phyloP scores from a whole-genome alignment of 2,329 filamentous ascomycete genomes.

The Xylaria sp. region DNA sequence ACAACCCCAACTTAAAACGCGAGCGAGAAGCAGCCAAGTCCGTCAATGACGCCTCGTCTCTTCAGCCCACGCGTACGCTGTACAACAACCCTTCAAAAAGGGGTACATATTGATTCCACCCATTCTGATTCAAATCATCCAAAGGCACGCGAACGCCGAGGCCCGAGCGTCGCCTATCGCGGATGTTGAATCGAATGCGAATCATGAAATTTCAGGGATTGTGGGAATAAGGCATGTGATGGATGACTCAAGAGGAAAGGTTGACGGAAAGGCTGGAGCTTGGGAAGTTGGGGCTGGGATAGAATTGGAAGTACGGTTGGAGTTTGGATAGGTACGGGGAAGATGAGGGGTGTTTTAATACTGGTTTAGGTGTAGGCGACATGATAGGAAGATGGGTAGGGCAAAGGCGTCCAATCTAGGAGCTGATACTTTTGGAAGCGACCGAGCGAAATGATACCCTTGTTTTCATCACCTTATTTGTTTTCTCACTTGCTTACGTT shows the following conservation, averaged over 20 bases:
- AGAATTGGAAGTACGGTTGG: not conserved
- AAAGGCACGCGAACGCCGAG: conserved; percentile 25
- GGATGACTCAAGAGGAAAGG: not conserved
- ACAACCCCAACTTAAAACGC: not conserved
- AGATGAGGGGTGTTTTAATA: not conserved
- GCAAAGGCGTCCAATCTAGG: not conserved
- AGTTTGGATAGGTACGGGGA: not conserved
- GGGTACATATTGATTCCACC: not conserved
- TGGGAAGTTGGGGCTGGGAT: not conserved
- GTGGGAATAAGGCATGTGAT: not conserved
- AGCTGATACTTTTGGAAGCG: not conserved
- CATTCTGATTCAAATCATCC: not conserved
- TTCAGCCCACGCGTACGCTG: conserved; percentile 1
- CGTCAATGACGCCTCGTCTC: conserved; percentile 2
- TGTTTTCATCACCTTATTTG: not conserved
- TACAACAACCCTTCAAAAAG: not conserved
- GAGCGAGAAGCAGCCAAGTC: conserved; percentile 5
- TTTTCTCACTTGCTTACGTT: not conserved
- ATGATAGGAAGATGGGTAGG: not conserved
- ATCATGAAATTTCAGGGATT: not conserved
- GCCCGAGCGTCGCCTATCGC: conserved; percentile 17
- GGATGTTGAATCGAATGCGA: not conserved
- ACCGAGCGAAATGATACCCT: conserved; percentile 7
- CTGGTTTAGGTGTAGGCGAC: not conserved
- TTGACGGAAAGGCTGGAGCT: not conserved